Evolutionary conservation across 805 yeast genomes (phyloP).

Genomic region (Saturnispora besseyi): DNA sequence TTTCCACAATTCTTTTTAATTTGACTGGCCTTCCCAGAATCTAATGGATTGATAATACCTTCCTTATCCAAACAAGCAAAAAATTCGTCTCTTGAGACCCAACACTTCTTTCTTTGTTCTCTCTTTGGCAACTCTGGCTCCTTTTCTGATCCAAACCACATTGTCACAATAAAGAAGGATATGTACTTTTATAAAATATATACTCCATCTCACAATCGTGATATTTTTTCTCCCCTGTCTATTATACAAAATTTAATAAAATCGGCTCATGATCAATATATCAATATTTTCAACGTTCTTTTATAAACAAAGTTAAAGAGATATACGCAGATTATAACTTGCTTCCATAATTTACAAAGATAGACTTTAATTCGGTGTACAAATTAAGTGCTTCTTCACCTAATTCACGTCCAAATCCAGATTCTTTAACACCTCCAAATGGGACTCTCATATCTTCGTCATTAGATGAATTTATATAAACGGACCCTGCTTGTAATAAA

Average conservation of each 20-base stretch:
- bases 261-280: neutral
- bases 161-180: neutral
- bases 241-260: neutral
- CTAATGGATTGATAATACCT: conserved; percentile 61
- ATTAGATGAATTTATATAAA: conserved; percentile 63
- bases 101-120: conserved; percentile 65
- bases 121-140: conserved; percentile 42
- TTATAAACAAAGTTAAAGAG: neutral
- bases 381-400: conserved; percentile 64
- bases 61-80: conserved; percentile 67
- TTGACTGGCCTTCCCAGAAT: conserved; percentile 28
- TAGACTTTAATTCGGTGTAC: conserved; percentile 70
- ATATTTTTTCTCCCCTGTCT: neutral
- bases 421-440: conserved; percentile 72
- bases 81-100: conserved; percentile 80
- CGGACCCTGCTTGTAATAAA: conserved; percentile 55
- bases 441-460: conserved; percentile 59
- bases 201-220: neutral
- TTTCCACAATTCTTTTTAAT: conserved; percentile 50
- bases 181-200: neutral
- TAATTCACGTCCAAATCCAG: conserved; percentile 76
- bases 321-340: conserved; percentile 14
- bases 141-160: conserved; percentile 10
- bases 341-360: conserved; percentile 43
- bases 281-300: neutral